Conservation (phyloP, 2,329 filamentous ascomycete genomes). For the Hymenoscyphus scutula region DNA sequence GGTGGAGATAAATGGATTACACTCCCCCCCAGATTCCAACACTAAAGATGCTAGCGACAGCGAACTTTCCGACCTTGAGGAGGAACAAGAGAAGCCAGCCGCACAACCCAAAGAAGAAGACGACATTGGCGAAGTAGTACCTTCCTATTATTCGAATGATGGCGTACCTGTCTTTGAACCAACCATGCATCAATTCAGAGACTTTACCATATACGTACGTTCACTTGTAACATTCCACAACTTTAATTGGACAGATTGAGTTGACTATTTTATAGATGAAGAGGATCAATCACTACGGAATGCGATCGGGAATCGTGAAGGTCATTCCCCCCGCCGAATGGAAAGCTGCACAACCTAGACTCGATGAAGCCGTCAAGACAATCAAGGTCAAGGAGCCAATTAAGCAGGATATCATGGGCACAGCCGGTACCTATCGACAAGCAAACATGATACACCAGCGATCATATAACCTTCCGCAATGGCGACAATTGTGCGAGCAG, state of each 20-base stretch:
- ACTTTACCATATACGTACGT: slow-evolving; percentile 86
- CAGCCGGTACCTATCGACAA: slow-evolving; percentile 92
- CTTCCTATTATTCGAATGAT: slow-evolving; percentile 78
- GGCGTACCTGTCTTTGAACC: slow-evolving; percentile 94
- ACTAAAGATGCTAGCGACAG: slow-evolving; percentile 60
- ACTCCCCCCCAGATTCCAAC: slow-evolving; percentile 65
- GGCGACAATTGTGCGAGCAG: slow-evolving; percentile 90
- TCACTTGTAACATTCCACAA: background rate
- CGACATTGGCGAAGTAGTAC: slow-evolving; percentile 75
- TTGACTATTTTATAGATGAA: slow-evolving; percentile 54
- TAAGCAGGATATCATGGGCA: slow-evolving; percentile 96
- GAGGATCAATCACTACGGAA: slow-evolving; percentile 87
- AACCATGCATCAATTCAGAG: slow-evolving; percentile 90
- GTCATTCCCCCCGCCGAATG: slow-evolving; percentile 92
- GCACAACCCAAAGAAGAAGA: slow-evolving; percentile 49
- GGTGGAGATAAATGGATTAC: slow-evolving; percentile 39
- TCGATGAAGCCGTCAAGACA: slow-evolving; percentile 84
- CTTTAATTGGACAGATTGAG: background rate
- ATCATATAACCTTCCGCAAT: slow-evolving; percentile 95
- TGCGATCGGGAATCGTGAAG: slow-evolving; percentile 97
- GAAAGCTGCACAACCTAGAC: slow-evolving; percentile 73
- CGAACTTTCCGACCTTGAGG: slow-evolving; percentile 63
- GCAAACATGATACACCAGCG: slow-evolving; percentile 95
- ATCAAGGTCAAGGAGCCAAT: slow-evolving; percentile 96
- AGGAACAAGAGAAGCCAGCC: slow-evolving; percentile 22